A percentile compares a stretch with the other conserved stretches of the same genome.
phyloP scores from a whole-genome alignment of 306 rosid genomes.

The Vigna trinervia region DNA sequence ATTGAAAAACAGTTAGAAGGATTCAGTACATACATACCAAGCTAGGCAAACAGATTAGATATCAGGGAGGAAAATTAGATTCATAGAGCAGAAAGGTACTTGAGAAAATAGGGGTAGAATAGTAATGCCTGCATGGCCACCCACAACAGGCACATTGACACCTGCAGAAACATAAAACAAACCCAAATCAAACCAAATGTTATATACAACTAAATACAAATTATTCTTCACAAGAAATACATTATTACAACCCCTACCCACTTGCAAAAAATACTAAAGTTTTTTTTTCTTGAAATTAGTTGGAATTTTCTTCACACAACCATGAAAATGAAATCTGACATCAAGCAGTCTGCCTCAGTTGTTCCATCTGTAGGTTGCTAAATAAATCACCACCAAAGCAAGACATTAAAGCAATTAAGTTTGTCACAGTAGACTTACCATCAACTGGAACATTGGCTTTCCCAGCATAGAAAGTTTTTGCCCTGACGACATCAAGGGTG shows the following conservation, averaged over 20 bases:
- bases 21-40: slow-evolving; percentile 33
- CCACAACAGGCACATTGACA: slow-evolving; percentile 96
- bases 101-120: slow-evolving; percentile 98
- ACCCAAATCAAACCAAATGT: slow-evolving; percentile 17
- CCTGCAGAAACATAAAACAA: slow-evolving; percentile 59
- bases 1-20: slow-evolving; percentile 7
- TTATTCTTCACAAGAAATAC: slow-evolving; percentile 25
- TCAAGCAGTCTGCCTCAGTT: background rate
- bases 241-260: slow-evolving; percentile 13
- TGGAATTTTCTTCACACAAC: slow-evolving; percentile 1
- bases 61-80: background rate
- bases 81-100: slow-evolving; percentile 46
- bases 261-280: background rate
- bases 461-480: slow-evolving; percentile 96
- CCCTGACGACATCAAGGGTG: slow-evolving; percentile 97
- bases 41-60: slow-evolving; percentile 21
- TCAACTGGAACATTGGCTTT: slow-evolving; percentile 88
- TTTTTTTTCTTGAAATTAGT: background rate
- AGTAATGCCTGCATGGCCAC: slow-evolving; percentile 97
- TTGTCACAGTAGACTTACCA: slow-evolving; percentile 55
- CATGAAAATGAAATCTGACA: background rate
- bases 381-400: background rate
- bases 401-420: slow-evolving; percentile 4
- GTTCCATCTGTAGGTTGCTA: background rate
- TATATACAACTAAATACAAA: background rate